A percentile compares a stretch with the other conserved stretches of the same genome.
Conservation (phyloP, 179 eudicot species). For the Spergularia azorica region DNA sequence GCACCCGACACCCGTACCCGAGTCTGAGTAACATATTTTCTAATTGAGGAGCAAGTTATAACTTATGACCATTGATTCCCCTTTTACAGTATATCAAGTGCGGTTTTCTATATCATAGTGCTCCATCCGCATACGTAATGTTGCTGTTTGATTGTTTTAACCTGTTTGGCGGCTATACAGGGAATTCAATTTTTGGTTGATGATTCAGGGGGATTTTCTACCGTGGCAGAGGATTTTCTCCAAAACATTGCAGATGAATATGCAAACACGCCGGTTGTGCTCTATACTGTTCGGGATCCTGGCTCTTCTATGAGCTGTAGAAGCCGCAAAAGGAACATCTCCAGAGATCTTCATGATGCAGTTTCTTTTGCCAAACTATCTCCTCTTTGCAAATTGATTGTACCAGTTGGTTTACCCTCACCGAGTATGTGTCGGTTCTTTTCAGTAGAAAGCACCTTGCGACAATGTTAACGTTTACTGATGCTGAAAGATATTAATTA, state of each 20-base stretch:
- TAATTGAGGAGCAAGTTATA: background rate
- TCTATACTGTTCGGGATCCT: slow-evolving; percentile 68
- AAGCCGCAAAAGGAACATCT: slow-evolving; percentile 48
- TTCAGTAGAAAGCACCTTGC: background rate
- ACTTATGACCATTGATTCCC: background rate
- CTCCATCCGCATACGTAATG: background rate
- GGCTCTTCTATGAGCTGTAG: slow-evolving; percentile 34
- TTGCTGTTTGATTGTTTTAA: slow-evolving; percentile 13
- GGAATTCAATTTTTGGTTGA: slow-evolving; percentile 88
- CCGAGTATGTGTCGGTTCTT: slow-evolving; percentile 51
- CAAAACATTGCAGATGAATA: slow-evolving; percentile 85
- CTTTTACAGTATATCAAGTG: background rate
- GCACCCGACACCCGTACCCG: too few relatives aligned
- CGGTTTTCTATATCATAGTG: background rate
- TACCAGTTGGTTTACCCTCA: slow-evolving; percentile 83
- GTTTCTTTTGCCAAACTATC: slow-evolving; percentile 79
- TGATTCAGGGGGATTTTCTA: slow-evolving; percentile 91
- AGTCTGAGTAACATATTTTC: too few relatives aligned
- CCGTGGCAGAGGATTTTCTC: slow-evolving; percentile 75
- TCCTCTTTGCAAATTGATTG: slow-evolving; percentile 66
- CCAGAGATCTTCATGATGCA: slow-evolving; percentile 73
- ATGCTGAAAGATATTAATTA: background rate
- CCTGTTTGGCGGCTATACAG: slow-evolving; percentile 37
- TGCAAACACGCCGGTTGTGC: slow-evolving; percentile 75
- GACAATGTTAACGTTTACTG: background rate